Percentiles rank a stretch among this genome's conserved stretches.
phyloP scores from a whole-genome alignment of 2,329 filamentous ascomycete genomes.

The Epichloe festucae region DNA sequence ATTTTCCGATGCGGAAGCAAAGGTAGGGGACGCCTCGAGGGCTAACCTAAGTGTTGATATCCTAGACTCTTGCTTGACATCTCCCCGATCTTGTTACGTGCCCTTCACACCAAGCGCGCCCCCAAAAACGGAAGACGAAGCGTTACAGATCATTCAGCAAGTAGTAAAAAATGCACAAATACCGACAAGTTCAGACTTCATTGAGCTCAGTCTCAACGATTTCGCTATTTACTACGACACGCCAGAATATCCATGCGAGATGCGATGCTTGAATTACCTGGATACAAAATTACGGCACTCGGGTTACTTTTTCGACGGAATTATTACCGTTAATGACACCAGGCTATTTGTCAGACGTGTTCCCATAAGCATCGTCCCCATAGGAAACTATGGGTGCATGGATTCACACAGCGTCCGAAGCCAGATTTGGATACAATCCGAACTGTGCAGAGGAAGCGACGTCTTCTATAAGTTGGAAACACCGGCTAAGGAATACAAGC shows the following conservation, averaged over 20 bases:
- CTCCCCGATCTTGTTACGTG: not conserved
- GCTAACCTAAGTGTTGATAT: slow-evolving; percentile 1
- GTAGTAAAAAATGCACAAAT: not conserved
- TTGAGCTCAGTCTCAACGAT: slow-evolving; percentile 40
- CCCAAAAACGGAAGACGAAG: not conserved
- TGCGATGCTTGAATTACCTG: slow-evolving; percentile 42
- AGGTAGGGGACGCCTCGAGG: not conserved
- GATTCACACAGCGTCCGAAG: slow-evolving; percentile 32
- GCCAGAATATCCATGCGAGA: slow-evolving; percentile 28
- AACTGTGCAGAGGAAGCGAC: slow-evolving; percentile 21
- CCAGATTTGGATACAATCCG: slow-evolving; percentile 53
- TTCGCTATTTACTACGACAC: slow-evolving; percentile 44
- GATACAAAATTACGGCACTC: slow-evolving; percentile 21
- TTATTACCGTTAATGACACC: slow-evolving; percentile 31
- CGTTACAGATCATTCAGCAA: slow-evolving; percentile 5
- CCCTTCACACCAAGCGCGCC: not conserved
- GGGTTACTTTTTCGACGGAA: slow-evolving; percentile 46
- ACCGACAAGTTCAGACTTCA: slow-evolving; percentile 12
- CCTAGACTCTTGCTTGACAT: not conserved
- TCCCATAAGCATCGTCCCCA: slow-evolving; percentile 43
- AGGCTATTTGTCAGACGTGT: slow-evolving; percentile 41
- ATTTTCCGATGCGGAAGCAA: not conserved
- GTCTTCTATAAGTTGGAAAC: slow-evolving; percentile 51
- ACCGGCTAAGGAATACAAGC: slow-evolving; percentile 46
- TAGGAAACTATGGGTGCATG: slow-evolving; percentile 52